Conservation (phyloP, 805 yeast genomes). For the Jamesozyma hellenica region DNA sequence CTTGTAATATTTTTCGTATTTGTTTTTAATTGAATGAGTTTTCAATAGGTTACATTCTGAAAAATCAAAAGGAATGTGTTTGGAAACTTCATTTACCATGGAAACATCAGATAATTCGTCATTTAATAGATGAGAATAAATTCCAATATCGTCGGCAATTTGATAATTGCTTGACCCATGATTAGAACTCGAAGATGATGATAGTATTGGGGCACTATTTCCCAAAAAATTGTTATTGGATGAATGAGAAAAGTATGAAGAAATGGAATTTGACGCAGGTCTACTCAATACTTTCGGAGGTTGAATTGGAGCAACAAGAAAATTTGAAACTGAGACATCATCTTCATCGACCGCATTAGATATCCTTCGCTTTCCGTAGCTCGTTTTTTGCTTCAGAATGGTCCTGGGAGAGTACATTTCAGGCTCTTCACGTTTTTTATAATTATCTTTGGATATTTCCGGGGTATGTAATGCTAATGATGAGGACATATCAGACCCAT, state of each 20-base stretch:
- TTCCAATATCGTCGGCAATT: constrained; percentile 18
- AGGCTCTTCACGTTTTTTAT: neutral
- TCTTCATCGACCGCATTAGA: neutral
- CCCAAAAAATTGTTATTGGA: constrained; percentile 7
- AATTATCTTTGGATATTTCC: neutral
- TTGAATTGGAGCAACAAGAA: neutral
- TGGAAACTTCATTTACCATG: neutral
- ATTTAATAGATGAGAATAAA: constrained; percentile 18
- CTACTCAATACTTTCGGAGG: constrained; percentile 5
- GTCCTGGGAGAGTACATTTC: constrained; percentile 4
- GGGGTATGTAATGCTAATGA: neutral
- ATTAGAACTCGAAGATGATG: neutral
- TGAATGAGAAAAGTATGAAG: constrained; percentile 17
- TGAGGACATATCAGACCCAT: neutral
- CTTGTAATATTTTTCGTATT: constrained; percentile 15
- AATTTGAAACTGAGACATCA: neutral
- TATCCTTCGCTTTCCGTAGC: neutral
- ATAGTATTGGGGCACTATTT: constrained; percentile 3
- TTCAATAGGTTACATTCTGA: neutral
- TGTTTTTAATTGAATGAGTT: constrained; percentile 4
- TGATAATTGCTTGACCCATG: neutral
- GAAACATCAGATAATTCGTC: constrained; percentile 2
- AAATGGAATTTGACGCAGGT: constrained; percentile 18
- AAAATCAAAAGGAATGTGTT: constrained; percentile 1
- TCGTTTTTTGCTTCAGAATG: constrained; percentile 1